phyloP scores from a whole-genome alignment of 768 basidiomycete genomes.

The Mycena polygramma region DNA sequence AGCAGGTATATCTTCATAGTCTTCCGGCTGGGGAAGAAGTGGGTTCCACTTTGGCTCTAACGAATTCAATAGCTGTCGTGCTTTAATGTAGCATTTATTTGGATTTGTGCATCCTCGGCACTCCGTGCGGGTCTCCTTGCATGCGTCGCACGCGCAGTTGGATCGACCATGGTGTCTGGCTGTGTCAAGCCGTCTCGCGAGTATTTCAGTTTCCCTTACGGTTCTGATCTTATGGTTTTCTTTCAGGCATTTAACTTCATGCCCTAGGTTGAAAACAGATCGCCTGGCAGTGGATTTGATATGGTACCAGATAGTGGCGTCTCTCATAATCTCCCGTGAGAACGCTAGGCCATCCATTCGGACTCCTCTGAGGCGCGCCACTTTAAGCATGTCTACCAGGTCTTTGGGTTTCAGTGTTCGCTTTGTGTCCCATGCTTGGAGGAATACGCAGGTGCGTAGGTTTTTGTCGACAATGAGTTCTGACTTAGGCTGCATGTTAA shows the following conservation, averaged over 20 bases:
- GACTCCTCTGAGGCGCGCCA: too few relatives aligned
- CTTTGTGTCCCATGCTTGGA: not conserved
- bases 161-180: not conserved
- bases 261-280: not conserved
- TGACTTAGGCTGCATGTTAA: not conserved
- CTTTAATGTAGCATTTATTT: not conserved
- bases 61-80: not conserved
- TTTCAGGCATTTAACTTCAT: not conserved
- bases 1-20: not conserved
- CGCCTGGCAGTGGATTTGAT: not conserved
- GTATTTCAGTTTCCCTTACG: not conserved
- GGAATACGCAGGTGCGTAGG: not conserved
- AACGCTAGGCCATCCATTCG: too few relatives aligned
- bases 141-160: not conserved
- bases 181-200: not conserved
- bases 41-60: conserved; percentile 2
- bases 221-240: not conserved
- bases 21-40: not conserved
- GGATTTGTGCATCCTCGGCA: not conserved
- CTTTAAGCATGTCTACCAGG: too few relatives aligned
- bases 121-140: not conserved
- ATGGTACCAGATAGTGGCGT: conserved; percentile 1
- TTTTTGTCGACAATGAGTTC: too few relatives aligned
- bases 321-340: not conserved
- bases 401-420: too few relatives aligned